A percentile compares a stretch with the other conserved stretches of the same genome.
phyloP scores from a whole-genome alignment of 2,329 filamentous ascomycete species.

The Graphilbum sp. region DNA sequence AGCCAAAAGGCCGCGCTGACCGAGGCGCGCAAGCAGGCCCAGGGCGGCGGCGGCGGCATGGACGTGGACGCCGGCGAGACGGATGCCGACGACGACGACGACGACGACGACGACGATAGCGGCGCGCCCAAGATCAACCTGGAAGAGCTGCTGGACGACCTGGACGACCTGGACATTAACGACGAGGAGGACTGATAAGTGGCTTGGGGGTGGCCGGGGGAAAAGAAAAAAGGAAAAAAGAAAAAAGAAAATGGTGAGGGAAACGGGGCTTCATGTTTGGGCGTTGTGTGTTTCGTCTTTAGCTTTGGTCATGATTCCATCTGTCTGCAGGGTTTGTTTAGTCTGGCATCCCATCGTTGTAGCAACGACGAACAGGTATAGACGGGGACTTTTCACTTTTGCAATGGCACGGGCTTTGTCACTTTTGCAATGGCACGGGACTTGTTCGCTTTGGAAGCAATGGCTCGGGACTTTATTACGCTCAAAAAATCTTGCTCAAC shows the following conservation, averaged over 20 bases:
- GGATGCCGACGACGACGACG: conserved; percentile 33
- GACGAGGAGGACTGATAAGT: conserved; percentile 26
- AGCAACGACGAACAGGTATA: no score
- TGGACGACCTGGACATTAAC: conserved; percentile 70
- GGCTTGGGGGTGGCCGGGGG: no score
- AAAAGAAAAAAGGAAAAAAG: background rate
- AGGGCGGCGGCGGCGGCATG: conserved; percentile 12
- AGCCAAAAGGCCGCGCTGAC: conserved; percentile 25
- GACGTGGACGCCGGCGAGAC: conserved; percentile 41
- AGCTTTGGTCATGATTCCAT: no score
- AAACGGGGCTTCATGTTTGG: no score
- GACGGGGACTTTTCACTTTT: no score
- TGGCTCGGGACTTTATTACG: no score
- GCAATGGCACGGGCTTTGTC: no score
- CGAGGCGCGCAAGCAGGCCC: conserved; percentile 15
- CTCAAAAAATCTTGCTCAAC: conserved; percentile 46
- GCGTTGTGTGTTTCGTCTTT: no score
- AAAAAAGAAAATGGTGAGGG: background rate
- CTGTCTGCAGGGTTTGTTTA: no score
- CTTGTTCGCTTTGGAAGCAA: no score
- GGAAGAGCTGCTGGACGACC: conserved; percentile 77
- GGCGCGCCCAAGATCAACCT: conserved; percentile 56
- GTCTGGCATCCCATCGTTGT: no score
- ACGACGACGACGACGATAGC: conserved; percentile 33
- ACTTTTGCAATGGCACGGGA: no score